Conservation (phyloP, 805 yeast genomes). For the Myxozyma neglecta region DNA sequence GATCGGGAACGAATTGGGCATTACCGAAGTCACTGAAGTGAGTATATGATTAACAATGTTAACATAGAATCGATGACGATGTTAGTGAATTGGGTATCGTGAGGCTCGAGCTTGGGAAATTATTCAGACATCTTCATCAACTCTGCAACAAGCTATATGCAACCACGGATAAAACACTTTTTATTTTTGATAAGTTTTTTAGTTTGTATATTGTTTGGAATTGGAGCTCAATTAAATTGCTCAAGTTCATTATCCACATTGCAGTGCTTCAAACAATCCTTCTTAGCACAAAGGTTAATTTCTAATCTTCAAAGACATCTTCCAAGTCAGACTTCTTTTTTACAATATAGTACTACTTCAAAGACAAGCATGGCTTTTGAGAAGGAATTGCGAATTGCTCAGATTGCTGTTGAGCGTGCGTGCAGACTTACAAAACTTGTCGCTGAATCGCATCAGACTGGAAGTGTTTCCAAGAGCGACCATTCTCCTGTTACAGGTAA, state of each 20-base stretch:
- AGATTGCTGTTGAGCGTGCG: conserved; percentile 88
- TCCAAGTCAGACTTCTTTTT: background rate
- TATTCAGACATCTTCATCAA: background rate
- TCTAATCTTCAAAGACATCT: background rate
- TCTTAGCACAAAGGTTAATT: background rate
- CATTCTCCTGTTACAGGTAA: conserved; percentile 86
- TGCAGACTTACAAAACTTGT: conserved; percentile 70
- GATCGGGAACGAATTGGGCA: background rate
- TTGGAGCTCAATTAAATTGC: background rate
- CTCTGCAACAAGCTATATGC: background rate
- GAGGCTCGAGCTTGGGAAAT: background rate
- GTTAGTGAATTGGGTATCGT: background rate
- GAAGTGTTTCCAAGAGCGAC: conserved; percentile 69
- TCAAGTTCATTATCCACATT: background rate
- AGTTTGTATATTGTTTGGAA: background rate
- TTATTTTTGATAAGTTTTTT: background rate
- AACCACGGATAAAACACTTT: background rate
- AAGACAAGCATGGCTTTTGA: conserved; percentile 44
- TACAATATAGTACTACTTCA: background rate
- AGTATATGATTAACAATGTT: background rate
- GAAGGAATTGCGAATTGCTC: conserved; percentile 75
- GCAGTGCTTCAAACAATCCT: background rate
- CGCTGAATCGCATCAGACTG: conserved; percentile 43
- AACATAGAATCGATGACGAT: background rate
- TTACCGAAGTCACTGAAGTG: background rate